phyloP scores from a whole-genome alignment of 2,329 filamentous ascomycete genomes.

The Gnomoniopsis smithogilvyi region DNA sequence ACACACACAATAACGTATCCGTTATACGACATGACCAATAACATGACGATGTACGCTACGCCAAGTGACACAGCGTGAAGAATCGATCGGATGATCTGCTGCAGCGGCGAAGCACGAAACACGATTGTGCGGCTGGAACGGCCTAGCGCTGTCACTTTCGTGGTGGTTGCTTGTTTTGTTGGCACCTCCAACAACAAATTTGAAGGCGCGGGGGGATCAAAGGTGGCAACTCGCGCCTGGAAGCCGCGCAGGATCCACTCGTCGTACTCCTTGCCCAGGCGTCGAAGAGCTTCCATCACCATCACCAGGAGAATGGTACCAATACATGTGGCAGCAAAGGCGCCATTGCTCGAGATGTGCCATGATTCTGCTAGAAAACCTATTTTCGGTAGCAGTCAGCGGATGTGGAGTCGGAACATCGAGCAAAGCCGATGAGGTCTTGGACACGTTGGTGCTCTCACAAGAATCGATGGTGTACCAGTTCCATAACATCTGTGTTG shows the following conservation, averaged over 20 bases:
- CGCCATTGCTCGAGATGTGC: constrained; percentile 36
- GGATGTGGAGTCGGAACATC: not conserved
- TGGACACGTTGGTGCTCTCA: not conserved
- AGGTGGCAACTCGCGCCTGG: constrained; percentile 29
- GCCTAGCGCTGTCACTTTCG: constrained; percentile 4
- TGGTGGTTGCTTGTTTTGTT: constrained; percentile 17
- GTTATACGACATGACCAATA: constrained; percentile 44
- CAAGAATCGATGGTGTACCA: constrained; percentile 19
- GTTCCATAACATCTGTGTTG: constrained; percentile 17
- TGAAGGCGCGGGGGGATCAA: not conserved
- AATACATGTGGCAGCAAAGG: constrained; percentile 42
- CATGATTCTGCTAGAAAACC: constrained; percentile 38
- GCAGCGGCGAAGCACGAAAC: constrained; percentile 37
- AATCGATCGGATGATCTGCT: constrained; percentile 37
- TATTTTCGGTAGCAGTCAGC: constrained; percentile 1
- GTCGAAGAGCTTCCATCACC: constrained; percentile 36
- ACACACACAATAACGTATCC: constrained; percentile 43
- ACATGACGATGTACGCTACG: constrained; percentile 41
- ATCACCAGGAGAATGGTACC: constrained; percentile 39
- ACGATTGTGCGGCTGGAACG: not conserved
- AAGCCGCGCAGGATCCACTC: constrained; percentile 36
- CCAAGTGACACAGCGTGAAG: constrained; percentile 39
- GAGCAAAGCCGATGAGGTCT: not conserved
- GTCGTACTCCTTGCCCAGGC: constrained; percentile 40
- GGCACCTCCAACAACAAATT: not conserved